Conservation (phyloP, 192 early-diverging fungal genomes). For the Podila epicladia region DNA sequence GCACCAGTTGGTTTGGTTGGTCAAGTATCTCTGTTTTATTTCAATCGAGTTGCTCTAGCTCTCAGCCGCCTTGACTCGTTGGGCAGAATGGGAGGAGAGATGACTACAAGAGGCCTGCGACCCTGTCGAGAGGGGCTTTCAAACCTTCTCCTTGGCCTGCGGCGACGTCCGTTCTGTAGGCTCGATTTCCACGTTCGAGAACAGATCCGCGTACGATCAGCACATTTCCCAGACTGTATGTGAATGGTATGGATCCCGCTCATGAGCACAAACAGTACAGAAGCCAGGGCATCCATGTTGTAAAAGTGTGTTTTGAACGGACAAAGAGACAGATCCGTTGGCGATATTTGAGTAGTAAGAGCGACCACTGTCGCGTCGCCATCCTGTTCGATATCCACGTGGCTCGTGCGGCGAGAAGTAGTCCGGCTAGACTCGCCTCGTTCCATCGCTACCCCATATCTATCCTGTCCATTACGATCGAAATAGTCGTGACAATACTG, state of each 20-base stretch:
- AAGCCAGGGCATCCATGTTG: background rate
- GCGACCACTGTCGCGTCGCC: background rate
- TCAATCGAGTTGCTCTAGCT: background rate
- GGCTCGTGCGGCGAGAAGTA: constrained; percentile 10
- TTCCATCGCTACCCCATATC: background rate
- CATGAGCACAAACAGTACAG: background rate
- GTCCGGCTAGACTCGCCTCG: constrained; percentile 13
- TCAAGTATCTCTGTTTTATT: background rate
- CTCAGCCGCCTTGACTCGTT: background rate
- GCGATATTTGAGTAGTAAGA: background rate
- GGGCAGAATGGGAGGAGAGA: no score
- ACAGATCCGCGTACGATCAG: background rate
- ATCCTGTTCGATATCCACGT: background rate
- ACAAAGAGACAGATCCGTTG: background rate
- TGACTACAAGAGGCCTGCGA: background rate
- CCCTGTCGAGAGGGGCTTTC: background rate
- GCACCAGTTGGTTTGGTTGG: no score
- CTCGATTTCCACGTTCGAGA: background rate
- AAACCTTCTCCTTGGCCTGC: background rate
- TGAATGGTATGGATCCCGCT: background rate
- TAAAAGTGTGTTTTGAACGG: background rate
- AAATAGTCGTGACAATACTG: background rate
- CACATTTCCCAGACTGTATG: background rate
- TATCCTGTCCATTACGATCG: background rate
- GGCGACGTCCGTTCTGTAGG: no score